phyloP scores from a whole-genome alignment of 305 asterid genomes.

The Fraxinus angustifolia region DNA sequence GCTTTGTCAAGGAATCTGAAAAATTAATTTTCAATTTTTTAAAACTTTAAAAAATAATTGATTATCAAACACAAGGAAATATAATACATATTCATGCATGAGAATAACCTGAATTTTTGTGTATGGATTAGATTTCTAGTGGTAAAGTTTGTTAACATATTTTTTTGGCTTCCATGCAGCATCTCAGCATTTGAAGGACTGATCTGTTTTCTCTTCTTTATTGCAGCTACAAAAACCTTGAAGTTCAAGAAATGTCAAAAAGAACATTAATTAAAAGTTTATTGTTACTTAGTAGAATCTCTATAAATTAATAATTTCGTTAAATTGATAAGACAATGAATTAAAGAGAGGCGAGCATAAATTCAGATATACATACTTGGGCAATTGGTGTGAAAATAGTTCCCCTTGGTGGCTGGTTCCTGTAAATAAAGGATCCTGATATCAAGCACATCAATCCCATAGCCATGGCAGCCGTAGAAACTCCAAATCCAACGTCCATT shows the following conservation, averaged over 20 bases:
- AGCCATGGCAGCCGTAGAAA: constrained; percentile 66
- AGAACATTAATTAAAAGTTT: background rate
- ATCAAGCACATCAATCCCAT: constrained; percentile 47
- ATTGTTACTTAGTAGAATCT: background rate
- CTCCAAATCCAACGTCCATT: constrained; percentile 69
- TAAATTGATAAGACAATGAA: background rate
- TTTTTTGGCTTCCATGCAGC: constrained; percentile 39
- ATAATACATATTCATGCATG: background rate
- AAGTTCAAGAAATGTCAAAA: background rate
- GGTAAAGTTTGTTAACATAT: background rate
- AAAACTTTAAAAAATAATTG: background rate
- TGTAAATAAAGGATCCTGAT: constrained; percentile 48
- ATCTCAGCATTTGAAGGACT: constrained; percentile 56
- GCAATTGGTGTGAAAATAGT: constrained; percentile 60
- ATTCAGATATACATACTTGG: constrained; percentile 29
- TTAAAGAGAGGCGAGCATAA: background rate
- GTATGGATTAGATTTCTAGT: constrained; percentile 43
- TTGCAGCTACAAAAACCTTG: constrained; percentile 65
- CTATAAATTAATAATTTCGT: background rate
- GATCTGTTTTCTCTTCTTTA: constrained; percentile 58
- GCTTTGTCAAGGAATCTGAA: constrained; percentile 65
- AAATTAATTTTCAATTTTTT: background rate
- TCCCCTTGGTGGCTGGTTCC: constrained; percentile 51
- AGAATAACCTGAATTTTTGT: constrained; percentile 43
- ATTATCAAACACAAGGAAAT: background rate